Evolutionary conservation across 2,329 filamentous ascomycete species (phyloP).

Genomic region (Alternaria sp.): DNA sequence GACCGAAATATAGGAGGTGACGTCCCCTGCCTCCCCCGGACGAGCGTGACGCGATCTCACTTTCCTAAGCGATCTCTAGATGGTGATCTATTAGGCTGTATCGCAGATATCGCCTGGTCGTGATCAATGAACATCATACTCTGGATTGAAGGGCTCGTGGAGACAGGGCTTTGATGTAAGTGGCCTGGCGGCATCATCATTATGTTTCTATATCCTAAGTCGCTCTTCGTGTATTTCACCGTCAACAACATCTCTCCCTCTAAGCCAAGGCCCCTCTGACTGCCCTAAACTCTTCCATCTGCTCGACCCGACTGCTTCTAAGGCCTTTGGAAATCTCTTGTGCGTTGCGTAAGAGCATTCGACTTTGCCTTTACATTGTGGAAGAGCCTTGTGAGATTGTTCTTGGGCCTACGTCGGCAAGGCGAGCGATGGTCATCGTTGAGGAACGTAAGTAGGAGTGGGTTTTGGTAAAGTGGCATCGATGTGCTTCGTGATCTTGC

Average conservation of each 20-base stretch:
- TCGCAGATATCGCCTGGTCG: neutral
- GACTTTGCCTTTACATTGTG: fast-evolving
- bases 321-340: neutral
- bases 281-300: fast-evolving
- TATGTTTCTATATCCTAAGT: neutral
- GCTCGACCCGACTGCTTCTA: too few relatives aligned
- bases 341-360: fast-evolving
- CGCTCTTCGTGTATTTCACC: neutral
- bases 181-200: neutral
- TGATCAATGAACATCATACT: too few relatives aligned
- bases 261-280: fast-evolving
- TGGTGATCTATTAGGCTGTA: too few relatives aligned
- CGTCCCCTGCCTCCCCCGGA: too few relatives aligned
- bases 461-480: neutral
- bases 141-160: too few relatives aligned
- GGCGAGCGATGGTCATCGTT: neutral
- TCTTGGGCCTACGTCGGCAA: fast-evolving
- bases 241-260: neutral
- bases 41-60: too few relatives aligned
- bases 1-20: too few relatives aligned
- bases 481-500: neutral
- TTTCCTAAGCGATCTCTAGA: too few relatives aligned
- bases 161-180: neutral
- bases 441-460: neutral
- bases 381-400: neutral